These are phyloP conservation scores for Phymatotrichopsis omnivora DNA, from an alignment of 2,329 filamentous ascomycete genomes.

Conservation along the genomic window DNA sequence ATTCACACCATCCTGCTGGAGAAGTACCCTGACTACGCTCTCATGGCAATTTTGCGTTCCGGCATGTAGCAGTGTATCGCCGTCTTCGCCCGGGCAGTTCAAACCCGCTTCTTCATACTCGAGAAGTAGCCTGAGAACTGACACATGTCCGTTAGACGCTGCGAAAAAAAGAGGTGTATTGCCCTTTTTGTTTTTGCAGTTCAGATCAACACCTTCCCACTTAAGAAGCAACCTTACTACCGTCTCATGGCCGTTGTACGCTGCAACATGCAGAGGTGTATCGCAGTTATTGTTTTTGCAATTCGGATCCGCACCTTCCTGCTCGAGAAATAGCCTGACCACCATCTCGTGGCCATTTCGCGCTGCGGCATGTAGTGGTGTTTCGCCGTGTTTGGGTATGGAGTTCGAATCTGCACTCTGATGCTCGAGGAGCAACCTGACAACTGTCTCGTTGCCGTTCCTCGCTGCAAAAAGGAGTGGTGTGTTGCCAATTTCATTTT, in stretches of 20 bases:
- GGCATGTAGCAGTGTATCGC: slow-evolving; percentile 27
- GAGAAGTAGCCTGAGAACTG: slow-evolving; percentile 18
- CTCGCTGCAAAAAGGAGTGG: no score
- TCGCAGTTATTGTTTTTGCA: slow-evolving; percentile 7
- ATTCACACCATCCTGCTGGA: slow-evolving; percentile 7
- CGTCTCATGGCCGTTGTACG: slow-evolving; percentile 12
- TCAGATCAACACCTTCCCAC: slow-evolving; percentile 2
- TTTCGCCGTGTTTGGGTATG: no score
- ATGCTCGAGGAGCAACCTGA: slow-evolving; percentile 1
- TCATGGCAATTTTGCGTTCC: slow-evolving; percentile 23
- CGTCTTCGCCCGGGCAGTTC: slow-evolving; percentile 23
- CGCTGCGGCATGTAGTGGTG: no score
- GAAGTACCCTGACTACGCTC: slow-evolving; percentile 21
- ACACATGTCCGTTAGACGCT: slow-evolving; percentile 16
- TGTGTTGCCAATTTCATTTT: no score
- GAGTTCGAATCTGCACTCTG: slow-evolving; percentile 17
- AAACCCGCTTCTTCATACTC: slow-evolving; percentile 9
- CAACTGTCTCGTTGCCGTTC: no score
- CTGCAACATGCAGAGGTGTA: slow-evolving; percentile 20
- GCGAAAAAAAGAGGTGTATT: slow-evolving; percentile 21
- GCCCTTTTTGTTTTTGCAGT: slow-evolving; percentile 18
- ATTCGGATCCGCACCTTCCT: slow-evolving; percentile 1
- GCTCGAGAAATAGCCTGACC: not conserved
- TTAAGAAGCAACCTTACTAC: not conserved
- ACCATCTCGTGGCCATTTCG: no score